These are phyloP conservation scores for Pichia kluyveri DNA, from an alignment of 805 yeast genomes.

Conservation along the genomic window DNA sequence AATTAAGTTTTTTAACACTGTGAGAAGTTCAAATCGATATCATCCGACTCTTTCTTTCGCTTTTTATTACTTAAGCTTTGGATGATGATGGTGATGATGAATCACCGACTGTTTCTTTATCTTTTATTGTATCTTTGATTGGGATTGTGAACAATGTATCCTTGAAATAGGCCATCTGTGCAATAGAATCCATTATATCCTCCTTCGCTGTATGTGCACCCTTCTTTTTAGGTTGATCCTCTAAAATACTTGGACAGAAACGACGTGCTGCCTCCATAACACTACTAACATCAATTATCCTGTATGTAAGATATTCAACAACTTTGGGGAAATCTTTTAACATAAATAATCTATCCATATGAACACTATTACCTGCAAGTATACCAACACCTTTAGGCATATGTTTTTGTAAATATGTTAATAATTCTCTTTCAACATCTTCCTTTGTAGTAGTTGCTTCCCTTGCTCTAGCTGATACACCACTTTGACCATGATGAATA, in stretches of 20 bases:
- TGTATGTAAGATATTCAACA: conserved; percentile 50
- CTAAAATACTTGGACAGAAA: conserved; percentile 1
- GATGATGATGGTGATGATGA: too few species aligned
- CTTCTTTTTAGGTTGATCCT: conserved; percentile 57
- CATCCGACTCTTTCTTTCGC: too few species aligned
- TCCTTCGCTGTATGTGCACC: conserved; percentile 77
- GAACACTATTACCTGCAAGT: conserved; percentile 87
- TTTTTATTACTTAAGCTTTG: too few species aligned
- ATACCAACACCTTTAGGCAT: conserved; percentile 54
- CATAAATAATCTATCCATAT: conserved; percentile 85
- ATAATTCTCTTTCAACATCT: conserved; percentile 58
- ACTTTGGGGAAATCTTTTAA: conserved; percentile 74
- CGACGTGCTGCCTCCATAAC: conserved; percentile 63
- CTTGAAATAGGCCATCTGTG: conserved; percentile 69
- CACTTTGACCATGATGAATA: conserved; percentile 67
- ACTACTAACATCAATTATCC: conserved; percentile 86
- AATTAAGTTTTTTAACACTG: too few species aligned
- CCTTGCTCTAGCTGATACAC: conserved; percentile 66
- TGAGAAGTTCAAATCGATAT: too few species aligned
- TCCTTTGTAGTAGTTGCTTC: conserved; percentile 42
- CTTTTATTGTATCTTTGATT: not conserved
- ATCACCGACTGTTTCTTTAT: too few species aligned
- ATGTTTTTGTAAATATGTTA: conserved; percentile 48
- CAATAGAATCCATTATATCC: conserved; percentile 85
- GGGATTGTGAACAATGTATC: conserved; percentile 47